Percentiles rank a stretch among this genome's conserved stretches.
Evolutionary conservation across 2,329 filamentous ascomycete species (phyloP).

Genomic region (Penicillium sumatraense): DNA sequence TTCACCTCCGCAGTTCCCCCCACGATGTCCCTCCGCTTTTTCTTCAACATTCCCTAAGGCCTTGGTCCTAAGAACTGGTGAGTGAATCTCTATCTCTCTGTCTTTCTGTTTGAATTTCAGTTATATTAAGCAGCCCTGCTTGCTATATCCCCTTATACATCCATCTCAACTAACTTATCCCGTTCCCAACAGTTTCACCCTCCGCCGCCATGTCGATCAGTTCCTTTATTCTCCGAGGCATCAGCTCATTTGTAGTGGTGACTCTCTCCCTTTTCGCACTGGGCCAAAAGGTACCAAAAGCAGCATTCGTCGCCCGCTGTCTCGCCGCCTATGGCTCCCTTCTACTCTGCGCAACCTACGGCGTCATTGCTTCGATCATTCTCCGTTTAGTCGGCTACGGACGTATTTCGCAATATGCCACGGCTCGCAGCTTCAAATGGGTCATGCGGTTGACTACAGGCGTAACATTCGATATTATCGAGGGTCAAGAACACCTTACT

Average conservation of each 20-base stretch:
- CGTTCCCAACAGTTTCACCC: constrained; percentile 27
- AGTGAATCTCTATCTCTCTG: neutral
- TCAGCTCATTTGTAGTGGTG: constrained; percentile 69
- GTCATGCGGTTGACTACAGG: constrained; percentile 76
- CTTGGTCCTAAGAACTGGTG: constrained; percentile 2
- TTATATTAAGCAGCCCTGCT: neutral
- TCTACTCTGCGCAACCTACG: constrained; percentile 66
- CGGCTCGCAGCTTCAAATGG: constrained; percentile 78
- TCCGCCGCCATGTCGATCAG: constrained; percentile 62
- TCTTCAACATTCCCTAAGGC: constrained; percentile 8
- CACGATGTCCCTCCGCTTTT: constrained; percentile 14
- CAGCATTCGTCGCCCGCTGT: constrained; percentile 52
- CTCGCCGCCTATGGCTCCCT: constrained; percentile 52
- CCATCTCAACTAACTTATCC: neutral
- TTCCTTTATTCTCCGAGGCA: constrained; percentile 61
- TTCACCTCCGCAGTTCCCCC: constrained; percentile 22
- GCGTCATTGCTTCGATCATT: constrained; percentile 72
- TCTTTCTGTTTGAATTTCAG: neutral
- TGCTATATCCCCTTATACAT: neutral
- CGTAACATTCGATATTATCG: constrained; percentile 72
- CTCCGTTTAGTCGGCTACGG: constrained; percentile 74
- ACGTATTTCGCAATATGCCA: constrained; percentile 83
- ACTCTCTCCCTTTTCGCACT: constrained; percentile 54
- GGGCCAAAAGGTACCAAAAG: constrained; percentile 46
- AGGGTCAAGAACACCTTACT: constrained; percentile 67